A percentile compares a stretch with the other conserved stretches of the same genome.
These are phyloP conservation scores for Aspergillus piperis DNA, from an alignment of 2,329 filamentous ascomycete species.

Conservation along the genomic window DNA sequence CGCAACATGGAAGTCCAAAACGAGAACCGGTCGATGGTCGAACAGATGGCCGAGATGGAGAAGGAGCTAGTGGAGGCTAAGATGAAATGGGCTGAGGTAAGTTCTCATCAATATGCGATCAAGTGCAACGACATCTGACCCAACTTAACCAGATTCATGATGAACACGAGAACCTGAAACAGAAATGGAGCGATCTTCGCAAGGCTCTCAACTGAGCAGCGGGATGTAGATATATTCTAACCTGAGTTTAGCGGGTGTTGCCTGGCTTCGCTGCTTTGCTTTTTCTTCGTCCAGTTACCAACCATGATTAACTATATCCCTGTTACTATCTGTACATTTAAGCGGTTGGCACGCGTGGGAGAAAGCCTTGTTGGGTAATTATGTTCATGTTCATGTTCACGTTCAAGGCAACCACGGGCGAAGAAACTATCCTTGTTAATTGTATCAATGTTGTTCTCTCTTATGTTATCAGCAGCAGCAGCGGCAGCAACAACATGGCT, in stretches of 20 bases:
- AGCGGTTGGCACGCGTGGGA: conserved; percentile 7
- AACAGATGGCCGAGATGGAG: conserved; percentile 88
- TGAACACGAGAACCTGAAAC: conserved; percentile 68
- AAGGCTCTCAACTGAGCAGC: conserved; percentile 52
- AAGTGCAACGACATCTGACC: conserved; percentile 13
- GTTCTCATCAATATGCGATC: conserved; percentile 27
- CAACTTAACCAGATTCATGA: conserved; percentile 62
- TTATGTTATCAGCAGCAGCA: neutral
- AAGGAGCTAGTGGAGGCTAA: conserved; percentile 90
- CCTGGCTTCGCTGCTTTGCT: conserved; percentile 9
- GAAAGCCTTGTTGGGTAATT: conserved; percentile 13
- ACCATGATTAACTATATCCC: conserved; percentile 1
- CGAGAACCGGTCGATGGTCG: conserved; percentile 84
- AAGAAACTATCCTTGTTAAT: conserved; percentile 15
- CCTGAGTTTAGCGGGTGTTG: conserved; percentile 1
- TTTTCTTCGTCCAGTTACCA: neutral
- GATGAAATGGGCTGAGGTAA: conserved; percentile 92
- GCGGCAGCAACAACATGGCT: too few species aligned
- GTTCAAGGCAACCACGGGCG: conserved; percentile 9
- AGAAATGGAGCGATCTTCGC: conserved; percentile 74
- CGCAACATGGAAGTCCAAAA: conserved; percentile 92
- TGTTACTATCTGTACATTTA: conserved; percentile 18
- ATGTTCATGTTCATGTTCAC: neutral
- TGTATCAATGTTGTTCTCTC: conserved; percentile 23
- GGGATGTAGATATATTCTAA: conserved; percentile 10